Evolutionary conservation across 2,329 filamentous ascomycete genomes (phyloP), one percentile per base, ranked within the genome.

Genomic region (Sporothrix brunneoviolacea): DNA sequence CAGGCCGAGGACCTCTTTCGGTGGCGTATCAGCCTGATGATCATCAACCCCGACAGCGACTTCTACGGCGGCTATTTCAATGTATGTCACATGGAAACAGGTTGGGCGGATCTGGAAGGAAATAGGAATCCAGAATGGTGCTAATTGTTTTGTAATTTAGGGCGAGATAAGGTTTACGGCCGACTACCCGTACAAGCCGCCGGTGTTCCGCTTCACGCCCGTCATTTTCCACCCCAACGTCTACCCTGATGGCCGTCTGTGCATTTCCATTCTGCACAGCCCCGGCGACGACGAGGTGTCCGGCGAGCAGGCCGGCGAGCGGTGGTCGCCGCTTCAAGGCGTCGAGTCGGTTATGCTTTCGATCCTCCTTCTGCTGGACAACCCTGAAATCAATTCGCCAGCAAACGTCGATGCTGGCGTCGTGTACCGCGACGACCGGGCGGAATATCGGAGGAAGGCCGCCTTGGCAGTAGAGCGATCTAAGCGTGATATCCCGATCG

Each of bases 331-430:
- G 1, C 83, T 93, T 4, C 91, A 97, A 67, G 87, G 91, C 18
- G 91, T 94, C 42, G 93, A 97, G 70, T 94, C 90, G 3, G 91
- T 98, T 32, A 79, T 98, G 16, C 89, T 95, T 55, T 95, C 89
- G 8, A 88, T 97, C 16, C 79, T 97, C 8, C 85, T 93, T 6
- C 80, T 98, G 3, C 82, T 98, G 50, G 93, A 97, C 65, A 89
- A 95, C 60, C 89, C 91, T 13, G 91, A 98, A 68, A 88, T 94
- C 61, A 89, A 83, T 59, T 95, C 90, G 0, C 89, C 93, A 0
- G 93, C 91, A 56, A 97, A 97, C 65, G 91, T 97, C 50, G 91
- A 97, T 59, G 91, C 93, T 2, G 82, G 88, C 51, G 85, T 96
- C 21, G 79, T 90, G 73, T 84, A 94, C 61, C 83, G 91, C 54